These are phyloP conservation scores for Debaryomyces tyrocola DNA, from an alignment of 805 yeast genomes.

Conservation along the genomic window DNA sequence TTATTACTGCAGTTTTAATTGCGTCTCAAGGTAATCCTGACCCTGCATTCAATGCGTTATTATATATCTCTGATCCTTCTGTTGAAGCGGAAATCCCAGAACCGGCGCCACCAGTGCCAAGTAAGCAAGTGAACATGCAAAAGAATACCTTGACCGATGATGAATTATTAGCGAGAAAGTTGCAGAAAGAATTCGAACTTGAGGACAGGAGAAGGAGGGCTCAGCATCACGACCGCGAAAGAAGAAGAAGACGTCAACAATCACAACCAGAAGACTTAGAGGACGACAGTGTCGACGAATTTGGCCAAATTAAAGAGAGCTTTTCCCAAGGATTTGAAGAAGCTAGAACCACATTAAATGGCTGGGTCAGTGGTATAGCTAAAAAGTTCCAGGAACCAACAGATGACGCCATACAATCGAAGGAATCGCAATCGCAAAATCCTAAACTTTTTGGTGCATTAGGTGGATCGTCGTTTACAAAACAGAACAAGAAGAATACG, in stretches of 20 bases:
- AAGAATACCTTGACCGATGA: conserved; percentile 45
- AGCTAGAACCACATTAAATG: conserved; percentile 70
- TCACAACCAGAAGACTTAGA: conserved; percentile 15
- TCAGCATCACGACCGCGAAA: conserved; percentile 6
- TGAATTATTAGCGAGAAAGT: conserved; percentile 76
- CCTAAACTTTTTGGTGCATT: conserved; percentile 46
- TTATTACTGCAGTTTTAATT: conserved; percentile 74
- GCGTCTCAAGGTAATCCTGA: conserved; percentile 83
- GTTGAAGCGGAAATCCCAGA: conserved; percentile 51
- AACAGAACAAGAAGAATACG: conserved; percentile 22
- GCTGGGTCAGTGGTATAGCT: conserved; percentile 73
- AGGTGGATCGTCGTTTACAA: conserved; percentile 41
- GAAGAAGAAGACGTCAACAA: conserved; percentile 10
- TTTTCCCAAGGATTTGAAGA: conserved; percentile 78
- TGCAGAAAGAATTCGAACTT: conserved; percentile 64
- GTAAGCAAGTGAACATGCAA: not conserved
- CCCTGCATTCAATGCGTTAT: conserved; percentile 84
- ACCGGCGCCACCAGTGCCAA: conserved; percentile 12
- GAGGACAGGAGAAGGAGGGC: conserved; percentile 39
- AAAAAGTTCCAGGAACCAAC: conserved; percentile 43
- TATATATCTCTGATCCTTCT: conserved; percentile 75
- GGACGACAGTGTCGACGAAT: conserved; percentile 49
- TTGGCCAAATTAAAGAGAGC: conserved; percentile 65
- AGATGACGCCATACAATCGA: conserved; percentile 8
- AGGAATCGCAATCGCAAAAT: conserved; percentile 10